Conservation (phyloP, 2,329 filamentous ascomycete genomes). For the Penicillium sp. region DNA sequence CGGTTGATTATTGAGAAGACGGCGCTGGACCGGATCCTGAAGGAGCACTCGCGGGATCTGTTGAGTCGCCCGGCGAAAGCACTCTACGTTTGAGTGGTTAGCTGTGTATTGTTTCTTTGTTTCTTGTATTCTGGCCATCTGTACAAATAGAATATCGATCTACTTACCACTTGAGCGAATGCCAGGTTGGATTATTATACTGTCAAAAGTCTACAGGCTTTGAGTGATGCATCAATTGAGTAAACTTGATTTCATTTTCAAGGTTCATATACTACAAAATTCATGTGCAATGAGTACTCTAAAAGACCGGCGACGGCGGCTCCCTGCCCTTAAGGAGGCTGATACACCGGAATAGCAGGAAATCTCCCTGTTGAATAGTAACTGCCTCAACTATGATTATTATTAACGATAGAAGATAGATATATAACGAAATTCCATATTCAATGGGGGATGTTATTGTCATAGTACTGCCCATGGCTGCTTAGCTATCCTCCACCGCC, state of each 20-base stretch:
- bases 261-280: too few relatives aligned
- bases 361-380: background rate
- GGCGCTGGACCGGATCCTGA: slow-evolving; percentile 74
- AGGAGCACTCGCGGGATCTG: slow-evolving; percentile 58
- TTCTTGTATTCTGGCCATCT: slow-evolving; percentile 22
- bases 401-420: background rate
- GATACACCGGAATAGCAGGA: background rate
- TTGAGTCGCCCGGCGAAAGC: slow-evolving; percentile 35
- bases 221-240: background rate
- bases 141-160: slow-evolving; percentile 35
- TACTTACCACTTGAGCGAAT: background rate
- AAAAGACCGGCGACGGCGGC: too few relatives aligned
- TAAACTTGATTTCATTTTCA: too few relatives aligned
- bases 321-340: too few relatives aligned
- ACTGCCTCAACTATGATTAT: background rate
- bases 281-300: too few relatives aligned
- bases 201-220: background rate
- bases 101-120: slow-evolving; percentile 1
- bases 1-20: slow-evolving; percentile 82
- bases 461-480: background rate
- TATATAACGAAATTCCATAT: background rate
- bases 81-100: slow-evolving; percentile 24
- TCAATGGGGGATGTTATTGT: background rate
- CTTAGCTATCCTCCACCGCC: slow-evolving; percentile 11
- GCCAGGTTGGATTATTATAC: background rate